A percentile compares a stretch with the other conserved stretches of the same genome.
Evolutionary conservation across 441 rosid genomes (phyloP).

Genomic region (Francoa sonchifolia): DNA sequence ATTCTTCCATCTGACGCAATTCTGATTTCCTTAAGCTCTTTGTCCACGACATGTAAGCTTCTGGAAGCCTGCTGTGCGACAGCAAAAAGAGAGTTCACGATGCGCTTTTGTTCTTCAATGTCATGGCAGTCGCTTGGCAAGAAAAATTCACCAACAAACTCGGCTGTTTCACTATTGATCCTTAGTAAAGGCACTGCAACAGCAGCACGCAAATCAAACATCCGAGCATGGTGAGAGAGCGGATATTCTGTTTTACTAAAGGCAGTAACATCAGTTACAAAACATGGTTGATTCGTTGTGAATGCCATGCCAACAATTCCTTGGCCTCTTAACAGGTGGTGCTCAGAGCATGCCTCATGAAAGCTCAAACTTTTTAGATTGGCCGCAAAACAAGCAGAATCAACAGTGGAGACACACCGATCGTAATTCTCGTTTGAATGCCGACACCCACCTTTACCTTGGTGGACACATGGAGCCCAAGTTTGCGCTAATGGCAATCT

Average conservation of each 20-base stretch:
- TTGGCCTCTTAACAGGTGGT: constrained; percentile 51
- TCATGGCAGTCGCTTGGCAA: constrained; percentile 47
- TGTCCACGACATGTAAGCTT: constrained; percentile 33
- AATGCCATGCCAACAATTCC: constrained; percentile 76
- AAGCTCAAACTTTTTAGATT: constrained; percentile 31
- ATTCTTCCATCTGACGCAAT: constrained; percentile 18
- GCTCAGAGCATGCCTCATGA: constrained; percentile 70
- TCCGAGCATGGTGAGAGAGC: constrained; percentile 66
- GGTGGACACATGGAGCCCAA: constrained; percentile 66
- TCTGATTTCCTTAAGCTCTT: constrained; percentile 28
- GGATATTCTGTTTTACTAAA: constrained; percentile 58
- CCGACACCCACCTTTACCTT: constrained; percentile 53
- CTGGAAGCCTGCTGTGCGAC: constrained; percentile 37
- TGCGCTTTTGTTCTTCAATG: constrained; percentile 29
- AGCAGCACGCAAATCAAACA: constrained; percentile 53
- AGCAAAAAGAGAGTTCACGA: constrained; percentile 32
- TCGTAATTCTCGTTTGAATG: constrained; percentile 55
- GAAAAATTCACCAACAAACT: constrained; percentile 64
- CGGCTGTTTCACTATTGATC: constrained; percentile 30
- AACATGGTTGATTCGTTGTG: constrained; percentile 33
- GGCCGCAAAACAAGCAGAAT: constrained; percentile 54
- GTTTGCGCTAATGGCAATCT: constrained; percentile 66
- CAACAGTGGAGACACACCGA: constrained; percentile 56
- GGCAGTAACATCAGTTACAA: constrained; percentile 37
- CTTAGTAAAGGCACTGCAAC: constrained; percentile 50